Evolutionary conservation across 169 alveolate species (phyloP).

Genomic region (Pseudocohnilembus persalinus): DNA sequence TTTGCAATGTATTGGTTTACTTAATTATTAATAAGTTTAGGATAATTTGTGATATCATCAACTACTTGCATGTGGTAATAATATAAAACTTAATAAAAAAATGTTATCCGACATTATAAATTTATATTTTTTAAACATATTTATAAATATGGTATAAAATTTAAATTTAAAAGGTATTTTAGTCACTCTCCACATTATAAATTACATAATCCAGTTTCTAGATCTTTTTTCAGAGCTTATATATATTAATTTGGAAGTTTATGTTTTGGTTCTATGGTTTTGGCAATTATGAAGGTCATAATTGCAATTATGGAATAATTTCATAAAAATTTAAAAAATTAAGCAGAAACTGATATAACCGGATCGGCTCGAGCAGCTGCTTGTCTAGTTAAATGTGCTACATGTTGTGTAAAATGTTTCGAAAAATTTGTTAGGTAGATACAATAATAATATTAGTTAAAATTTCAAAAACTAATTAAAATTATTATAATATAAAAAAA

Average conservation of each 20-base stretch:
- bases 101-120: no score
- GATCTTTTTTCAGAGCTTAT: conserved; percentile 12
- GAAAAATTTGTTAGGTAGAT: conserved; percentile 38
- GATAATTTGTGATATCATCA: conserved; percentile 7
- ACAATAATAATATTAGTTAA: no score
- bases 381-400: conserved; percentile 6
- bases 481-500: no score
- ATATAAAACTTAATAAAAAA: no score
- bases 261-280: conserved; percentile 23
- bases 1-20: conserved; percentile 14
- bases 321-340: neutral
- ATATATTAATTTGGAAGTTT: conserved; percentile 9
- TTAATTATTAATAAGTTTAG: conserved; percentile 17
- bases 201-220: conserved; percentile 11
- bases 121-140: no score
- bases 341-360: neutral
- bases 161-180: neutral
- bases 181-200: neutral
- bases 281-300: conserved; percentile 1
- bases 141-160: no score
- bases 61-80: conserved; percentile 4
- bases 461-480: no score
- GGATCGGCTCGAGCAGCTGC: neutral
- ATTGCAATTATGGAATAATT: neutral
- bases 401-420: conserved; percentile 28